Conservation (phyloP, 352 stramenopile species). For the Pythium sp. region DNA sequence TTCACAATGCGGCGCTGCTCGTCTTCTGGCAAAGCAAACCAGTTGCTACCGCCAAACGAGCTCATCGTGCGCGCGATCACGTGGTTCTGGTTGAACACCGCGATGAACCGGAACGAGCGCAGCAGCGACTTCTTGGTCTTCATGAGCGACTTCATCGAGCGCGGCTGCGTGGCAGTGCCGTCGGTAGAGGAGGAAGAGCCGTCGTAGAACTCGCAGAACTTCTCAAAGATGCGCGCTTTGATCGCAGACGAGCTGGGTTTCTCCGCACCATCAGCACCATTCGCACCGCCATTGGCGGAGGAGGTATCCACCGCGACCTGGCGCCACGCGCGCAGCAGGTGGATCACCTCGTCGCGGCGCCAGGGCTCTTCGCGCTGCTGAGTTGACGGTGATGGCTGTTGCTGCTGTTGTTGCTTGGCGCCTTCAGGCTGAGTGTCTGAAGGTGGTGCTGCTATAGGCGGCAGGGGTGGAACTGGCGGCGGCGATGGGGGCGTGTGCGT, state of each 20-base stretch:
- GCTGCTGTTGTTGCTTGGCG: background rate
- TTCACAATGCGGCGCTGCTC: constrained; percentile 15
- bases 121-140: constrained; percentile 17
- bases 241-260: background rate
- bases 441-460: background rate
- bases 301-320: background rate
- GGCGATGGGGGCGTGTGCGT: background rate
- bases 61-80: constrained; percentile 11
- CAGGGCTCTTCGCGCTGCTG: constrained; percentile 1
- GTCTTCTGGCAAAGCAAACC: constrained; percentile 2
- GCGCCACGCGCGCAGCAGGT: constrained; percentile 6
- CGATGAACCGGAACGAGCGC: constrained; percentile 18
- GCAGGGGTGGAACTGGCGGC: too few relatives aligned
- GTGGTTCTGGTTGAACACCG: constrained; percentile 17
- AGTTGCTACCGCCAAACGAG: background rate
- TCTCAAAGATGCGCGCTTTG: constrained; percentile 6
- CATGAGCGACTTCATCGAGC: constrained; percentile 14
- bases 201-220: constrained; percentile 3
- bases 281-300: background rate
- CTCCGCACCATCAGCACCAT: background rate
- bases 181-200: background rate
- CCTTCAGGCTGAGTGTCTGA: background rate
- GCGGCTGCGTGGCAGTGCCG: too few relatives aligned
- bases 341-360: constrained; percentile 7
- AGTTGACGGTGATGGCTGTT: background rate